Conservation (phyloP, 202 grass and related monocot species). For the Carex arenaria region DNA sequence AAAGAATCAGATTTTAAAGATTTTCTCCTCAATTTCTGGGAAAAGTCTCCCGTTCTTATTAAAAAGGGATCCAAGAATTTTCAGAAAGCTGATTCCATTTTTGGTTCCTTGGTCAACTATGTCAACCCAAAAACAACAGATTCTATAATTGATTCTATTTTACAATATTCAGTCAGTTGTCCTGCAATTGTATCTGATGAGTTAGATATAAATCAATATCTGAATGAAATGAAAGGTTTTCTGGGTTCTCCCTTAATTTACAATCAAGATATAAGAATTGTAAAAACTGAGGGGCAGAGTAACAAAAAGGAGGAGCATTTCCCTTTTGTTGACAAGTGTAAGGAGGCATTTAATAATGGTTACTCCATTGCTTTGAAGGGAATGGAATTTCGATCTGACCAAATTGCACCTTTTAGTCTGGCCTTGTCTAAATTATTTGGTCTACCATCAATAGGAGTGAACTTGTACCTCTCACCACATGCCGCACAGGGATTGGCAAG, state of each 20-base stretch:
- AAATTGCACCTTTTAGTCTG: conserved; percentile 53
- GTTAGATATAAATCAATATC: conserved; percentile 51
- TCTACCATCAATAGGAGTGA: conserved; percentile 79
- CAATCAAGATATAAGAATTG: conserved; percentile 63
- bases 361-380: conserved; percentile 80
- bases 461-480: conserved; percentile 78
- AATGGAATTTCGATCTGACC: conserved; percentile 66
- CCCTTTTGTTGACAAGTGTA: conserved; percentile 33
- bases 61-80: conserved; percentile 25
- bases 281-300: conserved; percentile 38
- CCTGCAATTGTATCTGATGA: conserved; percentile 76
- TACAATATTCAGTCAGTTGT: conserved; percentile 52
- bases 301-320: conserved; percentile 52
- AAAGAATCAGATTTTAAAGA: conserved; percentile 28
- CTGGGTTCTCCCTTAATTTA: conserved; percentile 49
- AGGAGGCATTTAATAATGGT: conserved; percentile 51
- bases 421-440: conserved; percentile 69
- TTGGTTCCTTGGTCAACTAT: conserved; percentile 29
- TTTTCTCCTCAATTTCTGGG: conserved; percentile 59
- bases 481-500: conserved; percentile 59
- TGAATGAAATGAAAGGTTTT: conserved; percentile 37
- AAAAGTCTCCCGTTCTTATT: conserved; percentile 43
- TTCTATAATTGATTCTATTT: conserved; percentile 44
- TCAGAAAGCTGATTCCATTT: conserved; percentile 30
- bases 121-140: conserved; percentile 41